These are phyloP conservation scores for Pseudoneurospora amorphoporcata DNA, from an alignment of 495 filamentous ascomycete species.

Conservation along the genomic window DNA sequence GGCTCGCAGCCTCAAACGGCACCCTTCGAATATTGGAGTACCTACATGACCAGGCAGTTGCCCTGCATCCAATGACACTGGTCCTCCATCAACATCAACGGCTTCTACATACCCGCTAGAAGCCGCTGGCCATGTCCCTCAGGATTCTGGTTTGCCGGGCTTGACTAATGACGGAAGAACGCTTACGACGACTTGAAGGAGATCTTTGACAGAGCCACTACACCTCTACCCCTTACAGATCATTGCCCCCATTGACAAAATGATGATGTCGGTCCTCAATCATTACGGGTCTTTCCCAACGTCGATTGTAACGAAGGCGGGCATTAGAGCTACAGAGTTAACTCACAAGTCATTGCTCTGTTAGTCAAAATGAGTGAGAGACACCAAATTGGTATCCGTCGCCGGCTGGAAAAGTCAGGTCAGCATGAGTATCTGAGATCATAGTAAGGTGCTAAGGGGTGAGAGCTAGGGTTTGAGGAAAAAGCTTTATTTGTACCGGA, in stretches of 20 bases:
- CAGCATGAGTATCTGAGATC: not conserved
- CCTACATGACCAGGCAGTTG: not conserved
- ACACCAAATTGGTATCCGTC: not conserved
- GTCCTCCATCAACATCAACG: not conserved
- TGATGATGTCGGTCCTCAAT: not conserved
- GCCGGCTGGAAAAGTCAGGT: not conserved
- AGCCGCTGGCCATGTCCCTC: not conserved
- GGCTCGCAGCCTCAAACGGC: not conserved
- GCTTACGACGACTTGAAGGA: not conserved
- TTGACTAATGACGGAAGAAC: not conserved
- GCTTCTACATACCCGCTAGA: not conserved
- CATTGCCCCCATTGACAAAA: not conserved
- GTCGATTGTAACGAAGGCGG: not conserved
- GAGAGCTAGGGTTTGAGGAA: not conserved
- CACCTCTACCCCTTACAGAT: not conserved
- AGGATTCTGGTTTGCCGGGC: not conserved
- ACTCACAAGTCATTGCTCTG: not conserved
- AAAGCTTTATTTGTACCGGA: not conserved
- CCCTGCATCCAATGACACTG: not conserved
- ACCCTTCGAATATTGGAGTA: not conserved
- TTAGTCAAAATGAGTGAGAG: not conserved
- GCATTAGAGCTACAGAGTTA: not conserved
- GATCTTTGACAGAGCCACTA: not conserved
- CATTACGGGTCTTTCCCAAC: not conserved
- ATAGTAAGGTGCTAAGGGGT: not conserved